phyloP scores from a whole-genome alignment of 148 eudicot species.

The Camellia sinensis region DNA sequence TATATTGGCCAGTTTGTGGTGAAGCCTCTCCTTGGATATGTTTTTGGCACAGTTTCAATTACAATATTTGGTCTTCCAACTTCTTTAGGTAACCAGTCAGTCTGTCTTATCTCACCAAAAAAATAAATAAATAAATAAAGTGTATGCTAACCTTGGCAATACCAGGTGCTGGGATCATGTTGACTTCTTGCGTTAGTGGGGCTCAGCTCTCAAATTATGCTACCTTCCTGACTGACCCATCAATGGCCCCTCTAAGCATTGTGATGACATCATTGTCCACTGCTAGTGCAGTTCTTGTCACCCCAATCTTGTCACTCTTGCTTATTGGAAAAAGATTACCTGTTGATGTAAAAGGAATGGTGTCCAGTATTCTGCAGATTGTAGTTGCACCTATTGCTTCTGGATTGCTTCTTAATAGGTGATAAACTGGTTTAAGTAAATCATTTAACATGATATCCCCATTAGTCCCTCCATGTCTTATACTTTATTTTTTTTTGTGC shows the following conservation, averaged over 20 bases:
- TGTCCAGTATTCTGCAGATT: slow-evolving; percentile 82
- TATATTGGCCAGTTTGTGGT: slow-evolving; percentile 80
- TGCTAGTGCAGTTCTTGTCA: slow-evolving; percentile 84
- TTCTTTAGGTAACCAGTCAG: slow-evolving; percentile 50
- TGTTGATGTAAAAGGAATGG: slow-evolving; percentile 93
- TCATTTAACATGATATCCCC: background rate
- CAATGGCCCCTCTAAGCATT: slow-evolving; percentile 92
- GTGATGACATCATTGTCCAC: slow-evolving; percentile 95
- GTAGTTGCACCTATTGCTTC: slow-evolving; percentile 79
- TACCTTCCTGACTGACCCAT: slow-evolving; percentile 85
- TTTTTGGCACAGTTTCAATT: slow-evolving; percentile 75
- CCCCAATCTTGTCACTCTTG: slow-evolving; percentile 74
- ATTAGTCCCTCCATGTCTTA: background rate
- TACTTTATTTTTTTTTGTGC: background rate
- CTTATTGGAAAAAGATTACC: slow-evolving; percentile 92
- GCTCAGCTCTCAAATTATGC: slow-evolving; percentile 98
- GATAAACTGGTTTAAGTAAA: background rate
- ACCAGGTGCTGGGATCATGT: slow-evolving; percentile 93
- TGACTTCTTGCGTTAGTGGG: slow-evolving; percentile 94
- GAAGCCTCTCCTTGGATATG: slow-evolving; percentile 84
- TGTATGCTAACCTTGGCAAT: slow-evolving; percentile 16
- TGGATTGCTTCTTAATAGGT: slow-evolving; percentile 90
- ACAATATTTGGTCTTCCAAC: slow-evolving; percentile 71
- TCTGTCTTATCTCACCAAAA: slow-evolving; percentile 10
- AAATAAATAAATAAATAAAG: background rate